Base-by-base conservation (phyloP, 139 green algal genomes). In the Micractinium conductrix region DNA sequence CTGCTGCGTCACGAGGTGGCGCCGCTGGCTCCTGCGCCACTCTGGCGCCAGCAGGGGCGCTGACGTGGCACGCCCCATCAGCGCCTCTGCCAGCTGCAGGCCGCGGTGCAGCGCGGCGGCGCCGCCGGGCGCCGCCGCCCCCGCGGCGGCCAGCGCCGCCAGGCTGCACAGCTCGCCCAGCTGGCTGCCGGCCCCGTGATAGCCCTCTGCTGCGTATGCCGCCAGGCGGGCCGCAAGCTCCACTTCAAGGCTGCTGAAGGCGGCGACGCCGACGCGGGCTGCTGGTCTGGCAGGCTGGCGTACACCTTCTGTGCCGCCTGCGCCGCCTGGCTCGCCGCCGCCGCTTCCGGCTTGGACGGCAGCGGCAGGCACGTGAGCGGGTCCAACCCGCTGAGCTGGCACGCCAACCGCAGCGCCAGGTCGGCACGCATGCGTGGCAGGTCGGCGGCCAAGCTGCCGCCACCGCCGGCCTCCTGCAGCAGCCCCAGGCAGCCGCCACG, bases 151-250 rank as follows among this genome's bases (percentile, higher is more conserved):
- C 65, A 75, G 22, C 43, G 74, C 55, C 9, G 79, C 79, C 21
- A 50, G 17, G 48, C 79, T 75, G 33, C 79, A 65, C 63, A 84
- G 79, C 63, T 48, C 42, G 4, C 33, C 63, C 62, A 84, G 62
- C 2, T 30, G 14, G 0, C 24, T 16, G 55, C 38, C 65, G 1
- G 44, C 63, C 4, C 43, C 7, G 24, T 37, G 44, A n/a, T 84
- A 84, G 9, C 4, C 43, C 0, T 45, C 43, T 9, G 26, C 9
- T 16, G 79, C 79, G 37, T 12, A 75, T 1, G 2, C n/a, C 4
- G 79, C 63, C 63, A 84, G 79, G 14, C 42, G 48, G n/a, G 26
- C 30, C 30, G 35, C 79, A 16, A 69, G 50, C 71, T 12, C 71
- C 26, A 21, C 24, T 9, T 26, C 71, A 30, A 22, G 45, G 7